A percentile compares a stretch with the other conserved stretches of the same genome.
phyloP scores from a whole-genome alignment of 805 yeast genomes.

The Yarrowia sp. region DNA sequence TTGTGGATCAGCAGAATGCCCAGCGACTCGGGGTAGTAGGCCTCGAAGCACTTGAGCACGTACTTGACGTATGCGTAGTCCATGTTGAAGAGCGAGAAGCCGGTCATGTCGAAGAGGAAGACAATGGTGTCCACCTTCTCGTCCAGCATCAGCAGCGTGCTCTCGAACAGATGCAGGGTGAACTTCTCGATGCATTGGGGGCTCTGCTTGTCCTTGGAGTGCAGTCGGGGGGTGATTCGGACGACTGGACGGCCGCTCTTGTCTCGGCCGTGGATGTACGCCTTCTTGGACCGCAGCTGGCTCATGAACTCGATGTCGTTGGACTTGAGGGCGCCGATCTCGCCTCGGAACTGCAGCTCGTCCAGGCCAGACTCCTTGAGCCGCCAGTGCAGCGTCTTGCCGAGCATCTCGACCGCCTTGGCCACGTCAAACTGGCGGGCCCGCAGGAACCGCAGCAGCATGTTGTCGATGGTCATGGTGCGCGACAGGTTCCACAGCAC shows the following conservation, averaged over 20 bases:
- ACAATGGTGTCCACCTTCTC: constrained; percentile 62
- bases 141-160: constrained; percentile 51
- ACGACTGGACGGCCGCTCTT: constrained; percentile 94
- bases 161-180: constrained; percentile 65
- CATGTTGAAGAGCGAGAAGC: constrained; percentile 75
- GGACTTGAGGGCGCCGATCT: constrained; percentile 62
- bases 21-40: constrained; percentile 79
- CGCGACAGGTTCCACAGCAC: constrained; percentile 40
- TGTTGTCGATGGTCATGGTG: constrained; percentile 60
- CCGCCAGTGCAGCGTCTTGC: constrained; percentile 89
- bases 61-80: constrained; percentile 77
- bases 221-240: constrained; percentile 56
- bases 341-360: constrained; percentile 61
- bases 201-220: constrained; percentile 54
- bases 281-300: constrained; percentile 88
- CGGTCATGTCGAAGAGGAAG: constrained; percentile 70
- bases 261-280: constrained; percentile 95
- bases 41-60: constrained; percentile 73
- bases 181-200: constrained; percentile 61
- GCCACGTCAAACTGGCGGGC: constrained; percentile 90
- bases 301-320: constrained; percentile 80
- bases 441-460: constrained; percentile 77
- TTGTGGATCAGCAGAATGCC: constrained; percentile 70
- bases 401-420: constrained; percentile 78
- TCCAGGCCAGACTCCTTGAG: constrained; percentile 74